phyloP scores from a whole-genome alignment of 192 early-diverging fungal species.

The Paraglomus occultum region DNA sequence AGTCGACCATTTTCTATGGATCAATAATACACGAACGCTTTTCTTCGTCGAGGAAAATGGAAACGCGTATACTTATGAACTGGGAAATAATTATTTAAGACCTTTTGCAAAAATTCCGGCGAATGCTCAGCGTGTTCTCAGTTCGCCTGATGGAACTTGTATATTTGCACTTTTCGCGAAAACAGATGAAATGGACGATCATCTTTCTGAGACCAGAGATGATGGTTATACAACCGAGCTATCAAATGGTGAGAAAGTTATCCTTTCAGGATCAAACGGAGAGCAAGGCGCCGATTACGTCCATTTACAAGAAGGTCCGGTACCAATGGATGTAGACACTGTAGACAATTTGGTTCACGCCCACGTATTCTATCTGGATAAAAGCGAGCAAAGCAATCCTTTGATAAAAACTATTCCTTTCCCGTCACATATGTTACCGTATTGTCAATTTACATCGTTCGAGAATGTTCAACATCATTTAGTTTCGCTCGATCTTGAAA shows the following conservation, averaged over 20 bases:
- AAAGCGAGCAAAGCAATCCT: not conserved
- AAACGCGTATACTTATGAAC: constrained; percentile 6
- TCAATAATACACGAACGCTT: constrained; percentile 25
- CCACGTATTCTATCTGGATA: constrained; percentile 7
- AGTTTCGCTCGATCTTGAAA: constrained; percentile 2
- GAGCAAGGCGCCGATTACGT: not conserved
- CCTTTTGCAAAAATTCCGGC: constrained; percentile 17
- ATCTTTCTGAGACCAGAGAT: not conserved
- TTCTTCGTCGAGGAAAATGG: constrained; percentile 26
- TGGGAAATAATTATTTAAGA: constrained; percentile 21
- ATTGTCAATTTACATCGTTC: constrained; percentile 20
- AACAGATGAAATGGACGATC: not conserved
- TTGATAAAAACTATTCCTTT: constrained; percentile 11
- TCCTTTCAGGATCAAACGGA: not conserved
- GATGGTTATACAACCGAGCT: not conserved
- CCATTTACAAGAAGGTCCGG: not conserved
- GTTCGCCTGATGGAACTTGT: constrained; percentile 26
- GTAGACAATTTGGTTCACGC: not conserved
- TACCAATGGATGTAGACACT: not conserved
- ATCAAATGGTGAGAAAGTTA: not conserved
- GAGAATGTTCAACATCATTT: constrained; percentile 23
- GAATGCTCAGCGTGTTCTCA: not conserved
- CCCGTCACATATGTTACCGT: not conserved
- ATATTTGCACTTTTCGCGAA: constrained; percentile 24
- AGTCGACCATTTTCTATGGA: constrained; percentile 24